Evolutionary conservation across 257 asterid species (phyloP).

Genomic region (Misopates orontium): DNA sequence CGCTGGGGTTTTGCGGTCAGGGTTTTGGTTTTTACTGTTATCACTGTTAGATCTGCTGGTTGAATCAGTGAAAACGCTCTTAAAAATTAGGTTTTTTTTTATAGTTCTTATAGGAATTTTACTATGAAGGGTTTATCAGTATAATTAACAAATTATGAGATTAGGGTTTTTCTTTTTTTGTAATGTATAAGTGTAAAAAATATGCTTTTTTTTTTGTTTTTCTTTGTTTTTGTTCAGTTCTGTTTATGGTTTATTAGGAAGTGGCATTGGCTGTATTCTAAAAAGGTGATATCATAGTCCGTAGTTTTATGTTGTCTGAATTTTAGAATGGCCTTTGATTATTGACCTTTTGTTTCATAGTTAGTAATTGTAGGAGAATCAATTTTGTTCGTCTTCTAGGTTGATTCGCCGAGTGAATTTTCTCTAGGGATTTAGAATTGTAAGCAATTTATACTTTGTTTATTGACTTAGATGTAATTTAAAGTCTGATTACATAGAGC

Average conservation of each 20-base stretch:
- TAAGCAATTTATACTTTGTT: too few species aligned
- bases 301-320: conserved; percentile 1
- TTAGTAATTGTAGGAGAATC: too few species aligned
- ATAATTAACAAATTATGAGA: conserved; percentile 6
- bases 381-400: too few species aligned
- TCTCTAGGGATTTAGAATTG: too few species aligned
- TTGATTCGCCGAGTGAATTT: too few species aligned
- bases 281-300: not conserved
- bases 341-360: not conserved
- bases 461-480: too few species aligned
- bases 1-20: conserved; percentile 26
- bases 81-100: conserved; percentile 1
- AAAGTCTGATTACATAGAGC: too few species aligned
- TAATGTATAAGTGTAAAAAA: not conserved
- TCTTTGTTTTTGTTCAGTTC: not conserved
- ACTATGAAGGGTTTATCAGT: conserved; percentile 15
- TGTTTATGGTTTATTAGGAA: not conserved
- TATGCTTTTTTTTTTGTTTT: too few species aligned
- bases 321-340: not conserved
- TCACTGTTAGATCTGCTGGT: conserved; percentile 36
- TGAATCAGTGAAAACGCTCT: conserved; percentile 17
- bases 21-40: conserved; percentile 18
- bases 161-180: conserved; percentile 29
- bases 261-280: not conserved
- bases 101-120: conserved; percentile 20